Base-by-base conservation (phyloP, 306 rosid species). In the Boehmeria nivea region DNA sequence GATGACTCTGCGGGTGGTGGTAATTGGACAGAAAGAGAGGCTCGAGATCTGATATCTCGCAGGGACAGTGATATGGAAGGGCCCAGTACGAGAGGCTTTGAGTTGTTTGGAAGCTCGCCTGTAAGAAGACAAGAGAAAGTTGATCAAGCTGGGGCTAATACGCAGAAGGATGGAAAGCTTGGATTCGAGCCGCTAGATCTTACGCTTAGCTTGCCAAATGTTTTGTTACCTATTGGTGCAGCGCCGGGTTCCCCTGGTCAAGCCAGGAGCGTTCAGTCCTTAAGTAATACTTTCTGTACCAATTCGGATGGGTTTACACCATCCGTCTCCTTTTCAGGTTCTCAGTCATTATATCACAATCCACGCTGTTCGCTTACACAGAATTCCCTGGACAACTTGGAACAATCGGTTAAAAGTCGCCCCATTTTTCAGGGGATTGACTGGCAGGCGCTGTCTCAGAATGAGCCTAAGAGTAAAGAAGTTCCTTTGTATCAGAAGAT, bases 291-390 rank as follows among this genome's bases (percentile, higher is more conserved):
- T 34, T 83, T 87, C 40, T 68, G 77, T 21, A 76, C 93, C 39
- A 77, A 83, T 74, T 91, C 99, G 0, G 96, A 91, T 73, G 99
- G 96, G 60, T 85, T 91, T 70, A 82, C 96, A 24, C 87, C 91
- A 24, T 91, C 99, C 2, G 78, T 91, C 81, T 85, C 99, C 9
- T 77, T 78, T 71, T 91, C 99, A 55, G 99, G 99, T 64, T 91
- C 99, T 16, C 99, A 87, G 67, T 87, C 96, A 27, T 65, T 91
- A 36, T 87, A 81, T 71, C 99, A 91, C 76, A 87, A 91, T 16
- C 96, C 96, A 52, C 87, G 99, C 78, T 91, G 99, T 67, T 91
- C 99, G 21, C 66, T 87, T 60, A 87, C 94, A 7, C 95, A 85
- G 73, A 87, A 82, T 67, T 78, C 91, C 2, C 26, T 91, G 77